Evolutionary conservation across 192 early-diverging fungal species (phyloP), one percentile per base, ranked within the genome.

Genomic region (Podila minutissima): DNA sequence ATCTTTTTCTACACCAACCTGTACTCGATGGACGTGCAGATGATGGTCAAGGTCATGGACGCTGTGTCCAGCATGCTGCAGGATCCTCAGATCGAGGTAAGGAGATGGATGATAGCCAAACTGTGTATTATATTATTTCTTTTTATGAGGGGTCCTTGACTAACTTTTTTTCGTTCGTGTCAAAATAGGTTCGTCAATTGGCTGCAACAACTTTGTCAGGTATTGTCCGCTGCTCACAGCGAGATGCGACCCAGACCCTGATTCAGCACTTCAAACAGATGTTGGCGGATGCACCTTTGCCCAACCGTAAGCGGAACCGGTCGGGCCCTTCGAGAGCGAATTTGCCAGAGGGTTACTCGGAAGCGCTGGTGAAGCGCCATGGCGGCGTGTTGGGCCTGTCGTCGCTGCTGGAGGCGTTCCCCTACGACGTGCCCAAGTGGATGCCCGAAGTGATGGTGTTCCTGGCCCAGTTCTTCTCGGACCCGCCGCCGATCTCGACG

Each of bases 401-500:
- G 17, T 92, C 93, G 4, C 81, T 99, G 11, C 86, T 98, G 5
- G 88, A 94, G 61, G 96, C 97, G 1, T 97, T 97, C 72, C 97
- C 97, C 4, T 99, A 99, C 75, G 94, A 94, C 19, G 91, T 99
- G 3, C 97, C 97, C 5, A 84, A 88, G 37, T 97, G 96, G 95
- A 87, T 98, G 91, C 97, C 97, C 5, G 85, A 86, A 51, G 91
- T 95, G 20, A 87, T 99, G 71, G 93, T 96, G 24, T 73, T 79
- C 67, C 76, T 99, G 28, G 89, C 95, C 8, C 74, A 81, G 13
- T 96, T 92, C 83, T 91, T 94, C 35, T 92, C 91, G 26, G 96
- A 97, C 68, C 94, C 94, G 11, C 91, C 90, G 12, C 95, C 97
- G 3, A 94, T 99, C 1, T 85, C 93, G 88, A 71, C 91, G 8